These are phyloP conservation scores for Mallotus japonicus DNA, from an alignment of 441 rosid species.

Conservation along the genomic window DNA sequence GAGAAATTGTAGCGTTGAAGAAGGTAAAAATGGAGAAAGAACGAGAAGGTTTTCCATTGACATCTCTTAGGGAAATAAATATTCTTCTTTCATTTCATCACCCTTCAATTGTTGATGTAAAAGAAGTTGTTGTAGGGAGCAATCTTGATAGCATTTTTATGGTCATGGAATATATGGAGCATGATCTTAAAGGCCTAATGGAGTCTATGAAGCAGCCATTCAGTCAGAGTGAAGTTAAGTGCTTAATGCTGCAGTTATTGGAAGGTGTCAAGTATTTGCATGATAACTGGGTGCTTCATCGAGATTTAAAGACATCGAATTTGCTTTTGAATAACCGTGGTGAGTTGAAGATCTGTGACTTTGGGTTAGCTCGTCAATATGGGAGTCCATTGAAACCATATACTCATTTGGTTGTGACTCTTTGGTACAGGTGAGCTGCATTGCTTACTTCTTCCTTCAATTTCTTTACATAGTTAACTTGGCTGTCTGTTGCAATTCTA, in stretches of 20 bases:
- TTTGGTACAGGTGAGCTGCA: constrained; percentile 94
- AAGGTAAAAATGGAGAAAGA: constrained; percentile 99
- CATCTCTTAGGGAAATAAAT: constrained; percentile 92
- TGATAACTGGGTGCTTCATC: constrained; percentile 99
- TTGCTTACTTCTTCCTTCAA: constrained; percentile 6
- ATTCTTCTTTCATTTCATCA: constrained; percentile 97
- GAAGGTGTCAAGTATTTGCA: constrained; percentile 96
- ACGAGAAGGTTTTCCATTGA: constrained; percentile 98
- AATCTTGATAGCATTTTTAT: constrained; percentile 95
- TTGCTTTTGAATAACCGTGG: constrained; percentile 91
- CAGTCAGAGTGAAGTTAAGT: constrained; percentile 98
- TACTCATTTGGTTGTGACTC: constrained; percentile 98
- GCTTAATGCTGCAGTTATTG: constrained; percentile 93
- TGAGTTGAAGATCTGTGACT: constrained; percentile 96
- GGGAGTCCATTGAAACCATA: constrained; percentile 97
- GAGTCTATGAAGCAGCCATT: constrained; percentile 98
- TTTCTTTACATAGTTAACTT: not conserved
- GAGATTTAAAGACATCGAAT: constrained; percentile 97
- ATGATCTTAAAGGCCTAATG: constrained; percentile 95
- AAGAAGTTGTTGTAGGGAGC: constrained; percentile 98
- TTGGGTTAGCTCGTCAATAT: constrained; percentile 98
- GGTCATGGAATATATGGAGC: constrained; percentile 99
- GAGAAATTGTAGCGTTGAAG: constrained; percentile 96
- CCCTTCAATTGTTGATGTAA: constrained; percentile 93
- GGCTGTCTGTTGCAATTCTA: not conserved